A percentile compares a stretch with the other conserved stretches of the same genome.
Conservation (phyloP, 345 rosid species). For the Garcia nutans region DNA sequence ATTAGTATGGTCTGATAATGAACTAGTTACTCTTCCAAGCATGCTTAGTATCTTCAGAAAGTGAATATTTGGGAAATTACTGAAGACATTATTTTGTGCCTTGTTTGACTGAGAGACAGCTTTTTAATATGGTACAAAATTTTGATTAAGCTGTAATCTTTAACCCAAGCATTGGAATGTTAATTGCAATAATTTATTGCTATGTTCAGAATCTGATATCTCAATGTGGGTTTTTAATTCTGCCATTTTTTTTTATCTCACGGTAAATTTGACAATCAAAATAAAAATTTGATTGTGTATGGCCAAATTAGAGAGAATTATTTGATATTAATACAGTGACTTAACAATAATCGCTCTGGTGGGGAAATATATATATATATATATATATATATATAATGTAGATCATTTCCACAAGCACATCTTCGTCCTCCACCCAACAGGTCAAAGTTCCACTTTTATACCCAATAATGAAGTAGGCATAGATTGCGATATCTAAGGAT, state of each 20-base stretch:
- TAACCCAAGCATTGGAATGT: neutral
- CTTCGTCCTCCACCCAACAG: too few species aligned
- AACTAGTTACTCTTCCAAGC: constrained; percentile 66
- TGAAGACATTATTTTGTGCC: constrained; percentile 23
- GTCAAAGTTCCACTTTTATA: too few species aligned
- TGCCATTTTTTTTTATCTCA: neutral
- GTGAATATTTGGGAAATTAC: constrained; percentile 31
- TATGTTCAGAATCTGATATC: constrained; percentile 7
- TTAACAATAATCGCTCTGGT: too few species aligned
- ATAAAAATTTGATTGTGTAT: too few species aligned
- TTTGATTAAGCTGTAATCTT: constrained; percentile 20
- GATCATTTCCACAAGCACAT: too few species aligned
- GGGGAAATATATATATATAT: too few species aligned
- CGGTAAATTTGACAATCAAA: neutral
- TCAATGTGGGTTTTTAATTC: neutral
- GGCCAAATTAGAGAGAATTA: too few species aligned
- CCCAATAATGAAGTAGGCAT: too few species aligned
- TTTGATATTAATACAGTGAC: too few species aligned
- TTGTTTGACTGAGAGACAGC: constrained; percentile 14
- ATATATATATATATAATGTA: too few species aligned
- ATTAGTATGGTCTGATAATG: constrained; percentile 61
- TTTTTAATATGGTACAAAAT: constrained; percentile 18
- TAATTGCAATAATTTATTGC: neutral
- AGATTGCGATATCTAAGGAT: too few species aligned
- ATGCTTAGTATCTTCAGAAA: constrained; percentile 32